phyloP scores from a whole-genome alignment of 2,329 filamentous ascomycete species.

The Aspergillus vadensis region DNA sequence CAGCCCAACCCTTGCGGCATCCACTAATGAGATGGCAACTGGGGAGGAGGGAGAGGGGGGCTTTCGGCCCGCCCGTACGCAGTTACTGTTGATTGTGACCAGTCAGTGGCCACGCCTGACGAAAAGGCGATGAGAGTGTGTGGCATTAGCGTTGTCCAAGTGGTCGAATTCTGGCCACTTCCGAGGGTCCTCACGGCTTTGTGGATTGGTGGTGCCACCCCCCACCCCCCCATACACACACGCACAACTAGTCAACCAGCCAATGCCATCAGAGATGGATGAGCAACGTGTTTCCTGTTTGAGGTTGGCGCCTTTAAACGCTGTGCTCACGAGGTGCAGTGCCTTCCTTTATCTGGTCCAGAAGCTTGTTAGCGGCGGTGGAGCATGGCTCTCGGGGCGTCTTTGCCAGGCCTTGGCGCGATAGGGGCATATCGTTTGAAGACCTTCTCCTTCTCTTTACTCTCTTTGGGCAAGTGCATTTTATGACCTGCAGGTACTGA shows the following conservation, averaged over 20 bases:
- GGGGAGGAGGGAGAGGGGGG: background rate
- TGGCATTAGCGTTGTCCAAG: background rate
- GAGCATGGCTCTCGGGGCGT: conserved; percentile 1
- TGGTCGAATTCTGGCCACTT: background rate
- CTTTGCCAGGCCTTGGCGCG: background rate
- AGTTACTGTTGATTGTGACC: background rate
- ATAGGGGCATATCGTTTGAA: background rate
- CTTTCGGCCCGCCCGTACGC: conserved; percentile 8
- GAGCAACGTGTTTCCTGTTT: conserved; percentile 9
- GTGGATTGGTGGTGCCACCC: conserved; percentile 8
- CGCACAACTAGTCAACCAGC: background rate
- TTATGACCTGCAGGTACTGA: conserved; percentile 1
- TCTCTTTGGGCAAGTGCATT: background rate
- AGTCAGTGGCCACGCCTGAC: conserved; percentile 7
- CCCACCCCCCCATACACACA: conserved; percentile 7
- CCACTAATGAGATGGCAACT: conserved; percentile 13
- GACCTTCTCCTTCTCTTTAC: background rate
- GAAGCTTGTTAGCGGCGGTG: conserved; percentile 8
- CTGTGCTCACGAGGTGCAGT: conserved; percentile 9
- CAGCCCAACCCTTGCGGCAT: conserved; percentile 6
- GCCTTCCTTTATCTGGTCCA: conserved; percentile 1
- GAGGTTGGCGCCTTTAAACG: conserved; percentile 1
- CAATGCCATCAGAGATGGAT: background rate
- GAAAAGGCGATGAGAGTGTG: background rate
- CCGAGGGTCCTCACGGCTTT: background rate